A percentile compares a stretch with the other conserved stretches of the same genome.
Evolutionary conservation across 1,284 basidiomycete species (phyloP).

Genomic region (Ganoderma lucidum): DNA sequence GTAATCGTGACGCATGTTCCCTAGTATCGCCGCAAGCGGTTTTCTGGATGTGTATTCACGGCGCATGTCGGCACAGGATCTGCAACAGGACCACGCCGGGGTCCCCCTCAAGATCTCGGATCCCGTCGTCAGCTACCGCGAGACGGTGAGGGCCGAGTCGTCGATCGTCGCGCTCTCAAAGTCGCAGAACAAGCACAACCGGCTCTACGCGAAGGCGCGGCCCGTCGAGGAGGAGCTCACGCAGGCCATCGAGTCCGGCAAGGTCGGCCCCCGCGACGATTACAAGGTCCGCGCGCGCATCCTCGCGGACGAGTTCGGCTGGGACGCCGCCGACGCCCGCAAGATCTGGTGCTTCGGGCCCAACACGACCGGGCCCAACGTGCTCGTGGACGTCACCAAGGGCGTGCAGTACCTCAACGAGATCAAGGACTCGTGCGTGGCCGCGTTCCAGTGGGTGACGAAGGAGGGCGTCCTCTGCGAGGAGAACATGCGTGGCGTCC

Average conservation of each 20-base stretch:
- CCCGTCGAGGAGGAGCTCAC: conserved; percentile 96
- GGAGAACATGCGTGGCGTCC: conserved; percentile 99
- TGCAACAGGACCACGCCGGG: conserved; percentile 99
- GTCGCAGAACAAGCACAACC: conserved; percentile 99
- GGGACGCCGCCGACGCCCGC: conserved; percentile 99
- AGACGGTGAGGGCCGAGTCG: conserved; percentile 97
- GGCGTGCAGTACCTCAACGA: conserved; percentile 98
- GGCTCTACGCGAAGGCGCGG: conserved; percentile 93
- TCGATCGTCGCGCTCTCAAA: conserved; percentile 97
- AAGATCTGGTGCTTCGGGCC: conserved; percentile 99
- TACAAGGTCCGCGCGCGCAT: conserved; percentile 96
- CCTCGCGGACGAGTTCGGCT: conserved; percentile 96
- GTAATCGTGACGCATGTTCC: not conserved
- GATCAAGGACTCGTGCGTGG: conserved; percentile 99
- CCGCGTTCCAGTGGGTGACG: conserved; percentile 99
- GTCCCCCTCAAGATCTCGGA: conserved; percentile 99
- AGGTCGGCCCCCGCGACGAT: conserved; percentile 93
- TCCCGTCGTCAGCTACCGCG: conserved; percentile 98
- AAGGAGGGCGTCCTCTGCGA: conserved; percentile 98
- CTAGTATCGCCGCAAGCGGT: not conserved
- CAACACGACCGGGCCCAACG: conserved; percentile 96
- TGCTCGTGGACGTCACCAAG: conserved; percentile 98
- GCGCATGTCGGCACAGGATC: conserved; percentile 62
- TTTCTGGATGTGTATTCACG: not conserved
- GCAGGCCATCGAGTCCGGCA: conserved; percentile 91